Base-by-base conservation (phyloP, 441 rosid species). In the Raphanus hybrid region DNA sequence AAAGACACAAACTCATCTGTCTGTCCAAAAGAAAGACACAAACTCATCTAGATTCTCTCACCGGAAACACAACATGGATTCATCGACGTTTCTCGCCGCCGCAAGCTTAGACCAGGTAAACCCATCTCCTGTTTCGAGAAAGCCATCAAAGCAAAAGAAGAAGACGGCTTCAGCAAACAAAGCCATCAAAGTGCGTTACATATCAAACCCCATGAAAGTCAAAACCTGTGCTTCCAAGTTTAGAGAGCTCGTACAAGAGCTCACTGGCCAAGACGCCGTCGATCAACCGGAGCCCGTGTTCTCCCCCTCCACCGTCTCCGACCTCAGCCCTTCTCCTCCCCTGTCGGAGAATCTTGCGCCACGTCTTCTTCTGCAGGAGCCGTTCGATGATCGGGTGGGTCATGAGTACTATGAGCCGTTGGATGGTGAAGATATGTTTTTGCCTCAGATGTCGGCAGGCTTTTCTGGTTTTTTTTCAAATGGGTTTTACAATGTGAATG, bases 211-310 rank as follows among this genome's bases (percentile, higher is more conserved):
- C 39, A 82, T 91, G 93, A 93, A 82, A 82, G 88, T 93, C 29
- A 26, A 84, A 69, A 90, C 90, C 12, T 85, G 91, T 67, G 95
- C 95, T 5, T 85, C 98, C 0, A 78, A 88, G 69, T 93, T 93
- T 23, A 85, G 97, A 74, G 95, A 89, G 75, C 80, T 90, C 23
- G 98, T 93, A 3, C 98, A 93, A 78, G 89, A 91, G 66, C 98
- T 93, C 73, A 93, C 98, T 14, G 97, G 98, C 0, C 89, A 91
- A 74, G 88, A 92, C 73, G 89, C 92, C 69, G 88, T 91, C 2
- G 90, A 91, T 26, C 77, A 77, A 64, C 67, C 57, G 7, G 83
- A 73, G 4, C 39, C 66, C 0, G 27, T 39, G 4, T 52, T 66
- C 55, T 65, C 77, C 6, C 48, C 63, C 1, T 41, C 70, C 14